Conservation (phyloP, 1,284 basidiomycete genomes). For the Malassezia cuniculi region DNA sequence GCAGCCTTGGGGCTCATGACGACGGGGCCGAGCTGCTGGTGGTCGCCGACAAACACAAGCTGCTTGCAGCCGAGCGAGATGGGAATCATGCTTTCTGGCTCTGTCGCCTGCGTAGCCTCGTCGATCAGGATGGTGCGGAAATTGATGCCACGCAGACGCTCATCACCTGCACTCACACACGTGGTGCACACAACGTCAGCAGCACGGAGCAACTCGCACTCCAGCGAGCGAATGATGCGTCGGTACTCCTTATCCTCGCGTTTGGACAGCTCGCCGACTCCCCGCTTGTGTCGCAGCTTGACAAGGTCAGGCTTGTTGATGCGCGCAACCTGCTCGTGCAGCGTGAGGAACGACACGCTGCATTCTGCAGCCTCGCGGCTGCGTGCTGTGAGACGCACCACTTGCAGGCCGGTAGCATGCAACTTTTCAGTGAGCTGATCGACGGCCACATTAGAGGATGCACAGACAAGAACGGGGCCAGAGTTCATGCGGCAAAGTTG, state of each 20-base stretch:
- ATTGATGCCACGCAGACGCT: constrained; percentile 85
- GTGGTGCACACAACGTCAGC: constrained; percentile 98
- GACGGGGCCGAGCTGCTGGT: constrained; percentile 91
- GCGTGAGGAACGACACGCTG: constrained; percentile 77
- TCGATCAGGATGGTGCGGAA: constrained; percentile 97
- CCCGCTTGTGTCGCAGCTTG: constrained; percentile 82
- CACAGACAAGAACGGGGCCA: constrained; percentile 95
- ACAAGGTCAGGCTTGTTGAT: constrained; percentile 87
- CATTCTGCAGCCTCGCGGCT: constrained; percentile 93
- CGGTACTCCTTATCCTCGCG: constrained; percentile 97
- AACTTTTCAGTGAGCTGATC: constrained; percentile 99
- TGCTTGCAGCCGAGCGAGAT: constrained; percentile 96
- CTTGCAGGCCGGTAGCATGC: constrained; percentile 87
- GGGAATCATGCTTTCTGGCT: constrained; percentile 99
- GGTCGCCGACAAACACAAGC: constrained; percentile 88
- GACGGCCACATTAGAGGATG: constrained; percentile 97
- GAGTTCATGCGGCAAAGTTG: constrained; percentile 99
- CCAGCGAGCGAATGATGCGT: constrained; percentile 79
- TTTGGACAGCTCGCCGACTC: constrained; percentile 89
- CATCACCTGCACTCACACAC: constrained; percentile 94
- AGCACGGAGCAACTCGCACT: constrained; percentile 86
- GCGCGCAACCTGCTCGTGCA: constrained; percentile 93
- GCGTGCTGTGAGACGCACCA: constrained; percentile 92
- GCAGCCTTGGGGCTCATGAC: constrained; percentile 99
- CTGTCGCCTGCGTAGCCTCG: constrained; percentile 94